A percentile compares a stretch with the other conserved stretches of the same genome.
Evolutionary conservation across 345 rosid genomes (phyloP).

Genomic region (thale cress (Arabidopsis thaliana)): DNA sequence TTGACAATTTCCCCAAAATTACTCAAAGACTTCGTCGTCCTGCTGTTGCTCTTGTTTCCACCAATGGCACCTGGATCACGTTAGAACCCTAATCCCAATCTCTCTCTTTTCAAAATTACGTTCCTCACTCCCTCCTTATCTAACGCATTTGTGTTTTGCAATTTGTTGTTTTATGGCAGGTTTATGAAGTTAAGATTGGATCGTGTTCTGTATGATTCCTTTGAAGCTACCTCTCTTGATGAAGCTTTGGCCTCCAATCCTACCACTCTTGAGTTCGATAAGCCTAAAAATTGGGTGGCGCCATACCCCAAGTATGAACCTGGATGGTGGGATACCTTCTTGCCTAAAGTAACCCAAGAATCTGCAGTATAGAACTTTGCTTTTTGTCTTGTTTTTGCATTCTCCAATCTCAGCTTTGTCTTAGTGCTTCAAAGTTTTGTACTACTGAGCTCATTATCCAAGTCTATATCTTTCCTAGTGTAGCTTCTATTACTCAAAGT

Average conservation of each 20-base stretch:
- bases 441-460: conserved; percentile 32
- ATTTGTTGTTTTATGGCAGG: conserved; percentile 48
- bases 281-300: conserved; percentile 90
- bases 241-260: conserved; percentile 89
- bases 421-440: conserved; percentile 26
- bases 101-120: neutral
- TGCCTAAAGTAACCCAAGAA: conserved; percentile 60
- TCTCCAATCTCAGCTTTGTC: conserved; percentile 17
- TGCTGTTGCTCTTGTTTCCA: conserved; percentile 95
- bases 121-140: neutral
- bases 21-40: conserved; percentile 84
- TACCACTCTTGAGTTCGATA: conserved; percentile 63
- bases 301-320: conserved; percentile 89
- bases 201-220: conserved; percentile 80
- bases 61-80: conserved; percentile 96
- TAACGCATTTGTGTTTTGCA: neutral
- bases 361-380: conserved; percentile 54
- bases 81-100: conserved; percentile 41
- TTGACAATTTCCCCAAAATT: conserved; percentile 79
- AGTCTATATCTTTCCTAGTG: conserved; percentile 11
- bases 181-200: conserved; percentile 97
- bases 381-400: neutral
- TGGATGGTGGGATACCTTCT: conserved; percentile 95
- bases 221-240: conserved; percentile 67
- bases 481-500: conserved; percentile 1